phyloP scores from a whole-genome alignment of 805 yeast genomes.

The Candida rishiriensis region DNA sequence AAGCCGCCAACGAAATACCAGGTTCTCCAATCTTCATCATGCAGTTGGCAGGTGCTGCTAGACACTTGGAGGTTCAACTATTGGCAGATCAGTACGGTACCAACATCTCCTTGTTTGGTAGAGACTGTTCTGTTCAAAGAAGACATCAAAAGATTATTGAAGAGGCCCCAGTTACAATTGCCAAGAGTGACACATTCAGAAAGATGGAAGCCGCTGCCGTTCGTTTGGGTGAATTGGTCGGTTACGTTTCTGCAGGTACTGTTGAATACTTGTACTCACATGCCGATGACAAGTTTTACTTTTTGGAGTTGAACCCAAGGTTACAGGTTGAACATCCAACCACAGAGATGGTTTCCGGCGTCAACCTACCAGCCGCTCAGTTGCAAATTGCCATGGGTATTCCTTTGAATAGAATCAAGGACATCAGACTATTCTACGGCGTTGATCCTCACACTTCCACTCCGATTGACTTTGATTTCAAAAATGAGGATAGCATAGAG shows the following conservation, averaged over 20 bases:
- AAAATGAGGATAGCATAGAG: slow-evolving; percentile 61
- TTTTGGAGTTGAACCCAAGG: slow-evolving; percentile 96
- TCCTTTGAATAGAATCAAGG: slow-evolving; percentile 91
- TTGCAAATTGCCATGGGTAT: slow-evolving; percentile 99
- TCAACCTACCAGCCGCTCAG: slow-evolving; percentile 97
- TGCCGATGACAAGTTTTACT: slow-evolving; percentile 91
- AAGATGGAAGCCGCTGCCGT: slow-evolving; percentile 98
- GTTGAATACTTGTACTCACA: slow-evolving; percentile 96
- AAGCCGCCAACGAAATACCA: slow-evolving; percentile 96
- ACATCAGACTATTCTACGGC: slow-evolving; percentile 89
- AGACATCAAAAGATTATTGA: slow-evolving; percentile 98
- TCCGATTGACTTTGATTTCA: slow-evolving; percentile 86
- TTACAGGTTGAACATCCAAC: slow-evolving; percentile 99
- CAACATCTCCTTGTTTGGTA: slow-evolving; percentile 93
- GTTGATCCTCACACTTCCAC: slow-evolving; percentile 93
- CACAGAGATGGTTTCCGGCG: slow-evolving; percentile 99
- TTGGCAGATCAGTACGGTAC: slow-evolving; percentile 98
- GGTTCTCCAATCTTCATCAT: slow-evolving; percentile 98
- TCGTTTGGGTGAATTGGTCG: slow-evolving; percentile 92
- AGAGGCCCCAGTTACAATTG: slow-evolving; percentile 98
- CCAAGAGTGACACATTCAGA: slow-evolving; percentile 77
- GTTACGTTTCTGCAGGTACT: slow-evolving; percentile 99
- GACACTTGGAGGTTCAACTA: slow-evolving; percentile 97
- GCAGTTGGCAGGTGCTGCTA: slow-evolving; percentile 95
- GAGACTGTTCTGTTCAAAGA: slow-evolving; percentile 99